phyloP scores from a whole-genome alignment of 352 stramenopile genomes.

The Phytophthora sp. region DNA sequence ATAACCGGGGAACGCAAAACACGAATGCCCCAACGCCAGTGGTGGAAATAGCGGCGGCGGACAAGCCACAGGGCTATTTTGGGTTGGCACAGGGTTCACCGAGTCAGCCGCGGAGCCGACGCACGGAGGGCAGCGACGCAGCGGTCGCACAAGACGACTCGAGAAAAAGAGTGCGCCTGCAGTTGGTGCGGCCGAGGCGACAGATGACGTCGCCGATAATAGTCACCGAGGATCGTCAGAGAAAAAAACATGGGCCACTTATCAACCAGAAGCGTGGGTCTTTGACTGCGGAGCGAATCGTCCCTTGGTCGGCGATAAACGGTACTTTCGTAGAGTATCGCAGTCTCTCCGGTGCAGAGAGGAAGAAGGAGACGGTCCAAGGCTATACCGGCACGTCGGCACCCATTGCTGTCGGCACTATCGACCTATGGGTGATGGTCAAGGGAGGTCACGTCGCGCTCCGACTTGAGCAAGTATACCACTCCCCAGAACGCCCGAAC shows the following conservation, averaged over 20 bases:
- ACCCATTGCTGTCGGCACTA: background rate
- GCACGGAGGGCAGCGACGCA: background rate
- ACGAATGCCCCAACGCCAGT: background rate
- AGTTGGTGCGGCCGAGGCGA: too few species aligned
- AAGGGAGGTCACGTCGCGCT: background rate
- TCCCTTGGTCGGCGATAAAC: constrained; percentile 4
- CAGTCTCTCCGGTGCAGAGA: background rate
- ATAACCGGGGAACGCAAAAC: background rate
- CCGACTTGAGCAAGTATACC: background rate
- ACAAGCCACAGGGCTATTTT: too few species aligned
- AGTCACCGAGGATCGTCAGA: too few species aligned
- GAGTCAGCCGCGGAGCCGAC: background rate
- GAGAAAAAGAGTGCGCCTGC: too few species aligned
- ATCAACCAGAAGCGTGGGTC: constrained; percentile 4
- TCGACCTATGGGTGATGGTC: constrained; percentile 4
- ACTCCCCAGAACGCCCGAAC: background rate
- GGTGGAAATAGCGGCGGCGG: too few species aligned
- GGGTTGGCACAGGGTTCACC: too few species aligned
- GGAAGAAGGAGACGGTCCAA: constrained; percentile 1
- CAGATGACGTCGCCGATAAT: too few species aligned
- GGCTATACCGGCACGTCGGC: background rate
- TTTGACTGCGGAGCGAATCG: constrained; percentile 3
- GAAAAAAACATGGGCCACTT: background rate
- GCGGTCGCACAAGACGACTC: too few species aligned
- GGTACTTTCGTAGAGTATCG: constrained; percentile 6